A percentile compares a stretch with the other conserved stretches of the same genome.
phyloP scores from a whole-genome alignment of 2,329 filamentous ascomycete genomes.

The Thielaviopsis populi region DNA sequence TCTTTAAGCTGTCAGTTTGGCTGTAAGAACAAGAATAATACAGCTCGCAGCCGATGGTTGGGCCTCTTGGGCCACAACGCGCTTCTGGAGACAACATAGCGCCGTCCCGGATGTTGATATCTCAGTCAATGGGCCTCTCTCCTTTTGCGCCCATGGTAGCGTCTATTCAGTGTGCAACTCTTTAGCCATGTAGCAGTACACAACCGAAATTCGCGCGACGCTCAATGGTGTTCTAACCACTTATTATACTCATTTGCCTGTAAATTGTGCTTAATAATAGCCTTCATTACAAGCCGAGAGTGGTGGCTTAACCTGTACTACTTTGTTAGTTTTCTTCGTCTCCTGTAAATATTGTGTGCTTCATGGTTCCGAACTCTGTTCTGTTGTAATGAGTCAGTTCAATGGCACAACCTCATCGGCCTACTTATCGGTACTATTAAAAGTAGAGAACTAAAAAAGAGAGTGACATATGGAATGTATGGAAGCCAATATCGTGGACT shows the following conservation, averaged over 20 bases:
- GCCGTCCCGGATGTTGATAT: neutral
- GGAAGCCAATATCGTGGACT: neutral
- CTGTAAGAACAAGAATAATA: too few relatives aligned
- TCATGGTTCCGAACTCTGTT: too few relatives aligned
- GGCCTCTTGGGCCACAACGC: too few relatives aligned
- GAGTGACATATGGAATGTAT: neutral
- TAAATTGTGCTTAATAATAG: neutral
- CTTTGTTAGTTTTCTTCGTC: neutral
- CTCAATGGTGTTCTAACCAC: neutral
- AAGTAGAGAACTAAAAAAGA: neutral
- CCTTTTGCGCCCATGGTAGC: neutral
- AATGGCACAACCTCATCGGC: too few relatives aligned
- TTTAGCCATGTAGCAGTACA: neutral
- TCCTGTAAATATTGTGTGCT: neutral
- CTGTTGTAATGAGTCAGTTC: too few relatives aligned
- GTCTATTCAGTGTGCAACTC: neutral
- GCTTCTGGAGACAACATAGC: neutral
- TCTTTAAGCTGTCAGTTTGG: too few relatives aligned
- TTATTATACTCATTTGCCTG: too few relatives aligned
- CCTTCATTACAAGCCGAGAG: too few relatives aligned
- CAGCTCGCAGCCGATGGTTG: too few relatives aligned
- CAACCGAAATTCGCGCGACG: slow-evolving; percentile 3
- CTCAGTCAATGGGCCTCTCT: neutral
- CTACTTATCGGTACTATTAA: too few relatives aligned
- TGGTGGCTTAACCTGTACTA: neutral